Base-by-base conservation (phyloP, 1,284 basidiomycete genomes). In the Trametes versicolor region DNA sequence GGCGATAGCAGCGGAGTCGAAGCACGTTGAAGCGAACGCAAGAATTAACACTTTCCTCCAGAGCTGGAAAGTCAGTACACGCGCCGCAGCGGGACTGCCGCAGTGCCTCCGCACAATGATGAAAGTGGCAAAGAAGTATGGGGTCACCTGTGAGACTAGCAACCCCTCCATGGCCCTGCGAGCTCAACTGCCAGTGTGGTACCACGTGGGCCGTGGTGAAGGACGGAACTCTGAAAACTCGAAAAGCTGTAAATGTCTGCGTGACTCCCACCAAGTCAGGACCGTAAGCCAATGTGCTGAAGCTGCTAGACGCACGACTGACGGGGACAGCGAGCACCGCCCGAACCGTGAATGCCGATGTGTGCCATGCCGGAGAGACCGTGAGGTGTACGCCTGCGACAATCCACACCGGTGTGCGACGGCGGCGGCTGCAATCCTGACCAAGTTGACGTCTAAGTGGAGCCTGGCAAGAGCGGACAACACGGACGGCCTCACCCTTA, bases 31-130 rank as follows among this genome's bases (percentile, higher is more conserved):
- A n/a, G n/a, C n/a, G 43, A 23, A 3, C 19, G 19, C 43, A 19
- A 23, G 19, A 10, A 10, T 39, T 19, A 45, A 45, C 10, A 15
- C 43, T 3, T 41, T 36, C n/a, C 52, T 34, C 2, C 47, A 73
- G 0, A 41, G 75, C 8, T 58, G 21, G 4, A 41, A 29, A 13
- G 34, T 59, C 15, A 48, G 57, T 0, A 41, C 36, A 3, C 3
- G 48, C 25, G 43, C 19, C 13, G 6, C 2, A 5, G n/a, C 15
- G 8, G 43, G 43, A 2, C 2, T 45, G 43, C 43, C 43, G 3
- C 4, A 23, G 19, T 45, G 21, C 19, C 21, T 45, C 8, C 12
- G 21, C 4, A 19, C 15, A 45, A 45, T 45, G 43, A 9, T 45
- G 19, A 45, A 4, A n/a, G 43, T 10, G 4, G 43, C 43, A 8